These are phyloP conservation scores for Fusarium sacchari DNA, from an alignment of 2,329 filamentous ascomycete species.

Conservation along the genomic window DNA sequence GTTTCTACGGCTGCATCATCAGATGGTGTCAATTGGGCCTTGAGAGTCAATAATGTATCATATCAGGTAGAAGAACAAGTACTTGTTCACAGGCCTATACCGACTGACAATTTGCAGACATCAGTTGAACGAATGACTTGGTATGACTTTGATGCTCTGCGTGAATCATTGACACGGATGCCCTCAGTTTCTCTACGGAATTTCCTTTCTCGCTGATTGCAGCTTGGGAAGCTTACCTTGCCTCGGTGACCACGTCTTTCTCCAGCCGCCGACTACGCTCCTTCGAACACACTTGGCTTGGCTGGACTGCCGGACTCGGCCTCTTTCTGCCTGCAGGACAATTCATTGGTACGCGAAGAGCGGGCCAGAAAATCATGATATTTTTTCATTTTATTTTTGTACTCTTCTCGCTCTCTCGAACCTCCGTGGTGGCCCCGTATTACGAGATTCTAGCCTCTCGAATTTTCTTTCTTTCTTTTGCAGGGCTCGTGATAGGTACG, in stretches of 20 bases:
- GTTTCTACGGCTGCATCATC: not conserved
- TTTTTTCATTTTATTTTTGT: conserved; percentile 29
- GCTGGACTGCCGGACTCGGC: conserved; percentile 22
- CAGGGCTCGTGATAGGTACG: conserved; percentile 29
- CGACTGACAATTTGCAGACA: not conserved
- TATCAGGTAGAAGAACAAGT: not conserved
- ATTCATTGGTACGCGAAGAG: conserved; percentile 6
- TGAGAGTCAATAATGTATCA: conserved; percentile 15
- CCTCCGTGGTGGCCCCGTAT: not conserved
- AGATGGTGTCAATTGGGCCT: not conserved
- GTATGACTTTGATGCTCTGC: not conserved
- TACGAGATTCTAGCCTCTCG: not conserved
- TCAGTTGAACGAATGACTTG: not conserved
- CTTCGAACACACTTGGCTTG: not conserved
- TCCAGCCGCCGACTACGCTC: not conserved
- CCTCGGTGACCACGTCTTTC: not conserved
- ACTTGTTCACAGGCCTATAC: not conserved
- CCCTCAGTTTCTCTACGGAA: not conserved
- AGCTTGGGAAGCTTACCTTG: conserved; percentile 1
- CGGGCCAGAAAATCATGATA: conserved; percentile 4
- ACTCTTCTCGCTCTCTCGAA: not conserved
- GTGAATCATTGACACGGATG: not conserved
- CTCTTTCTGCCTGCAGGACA: conserved; percentile 16
- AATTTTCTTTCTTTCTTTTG: conserved; percentile 9
- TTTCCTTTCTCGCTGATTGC: not conserved